Base-by-base conservation (phyloP, 148 eudicot species). In the Fallopia convolvulus region DNA sequence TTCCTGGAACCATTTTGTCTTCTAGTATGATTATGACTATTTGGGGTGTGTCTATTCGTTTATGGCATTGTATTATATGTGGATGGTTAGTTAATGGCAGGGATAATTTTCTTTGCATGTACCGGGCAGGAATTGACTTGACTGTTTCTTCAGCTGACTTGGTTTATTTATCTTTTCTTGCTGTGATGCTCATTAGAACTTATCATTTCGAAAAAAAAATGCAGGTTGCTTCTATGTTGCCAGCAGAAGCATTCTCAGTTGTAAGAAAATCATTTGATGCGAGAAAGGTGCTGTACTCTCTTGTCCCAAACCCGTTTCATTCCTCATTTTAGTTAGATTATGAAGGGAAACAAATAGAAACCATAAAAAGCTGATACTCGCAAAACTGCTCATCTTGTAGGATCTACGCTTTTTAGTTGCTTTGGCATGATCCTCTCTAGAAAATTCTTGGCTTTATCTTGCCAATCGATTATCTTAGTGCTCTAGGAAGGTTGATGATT, bases 251-350 rank as follows among this genome's bases (percentile, higher is more conserved):
- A 18, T 95, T 95, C 79, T 76, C 87, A 9, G 93, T 95, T 39
- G 82, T 91, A 71, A 86, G 97, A 78, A 93, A 95, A 82, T 95
- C 99, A 44, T 93, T 95, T 81, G 97, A 95, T 79, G 97, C 99
- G 6, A 87, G 99, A 82, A 95, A 95, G 97, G 99, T 95, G 56
- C 32, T 44, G 55, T 46, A 44, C 46, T 10, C 11, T 17, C n/a
- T 73, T 21, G 6, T 46, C 18, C 17, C 32, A 0, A 39, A 68
- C 10, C 44, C 11, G 46, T 36, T 33, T 17, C 20, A 39, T 36
- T 68, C 21, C 72, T 68, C 21, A 39, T 68, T 68, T n/a, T 68
- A 68, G 20, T 8, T 68, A 61, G 72, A 17, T 17, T 68, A 68
- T 18, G 15, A 68, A 33, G 1, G 17, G 17, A 55, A 26, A 30